Percentiles rank a stretch among this genome's conserved stretches.
phyloP scores from a whole-genome alignment of 116 monocot species.

The Trichopus zeylanicus region DNA sequence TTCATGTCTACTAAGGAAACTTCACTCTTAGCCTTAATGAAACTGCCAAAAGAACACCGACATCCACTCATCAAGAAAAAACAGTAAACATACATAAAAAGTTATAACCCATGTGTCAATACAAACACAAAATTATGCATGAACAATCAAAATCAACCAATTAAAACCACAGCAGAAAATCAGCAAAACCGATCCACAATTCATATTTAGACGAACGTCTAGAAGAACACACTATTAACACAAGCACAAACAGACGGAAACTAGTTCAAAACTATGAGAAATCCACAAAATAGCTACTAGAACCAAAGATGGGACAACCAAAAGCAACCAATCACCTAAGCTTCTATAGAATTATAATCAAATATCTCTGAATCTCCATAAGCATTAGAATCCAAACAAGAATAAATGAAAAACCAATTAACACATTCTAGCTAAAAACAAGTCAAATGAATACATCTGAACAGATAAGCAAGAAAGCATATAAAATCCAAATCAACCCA shows the following conservation, averaged over 20 bases:
- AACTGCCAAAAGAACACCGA: conserved; percentile 31
- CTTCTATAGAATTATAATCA: neutral
- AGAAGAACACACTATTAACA: no score
- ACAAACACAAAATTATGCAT: neutral
- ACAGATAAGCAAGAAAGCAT: neutral
- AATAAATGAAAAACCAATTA: neutral
- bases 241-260: no score
- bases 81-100: neutral
- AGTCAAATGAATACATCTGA: neutral
- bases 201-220: no score
- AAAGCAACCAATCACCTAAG: neutral
- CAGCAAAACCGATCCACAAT: no score
- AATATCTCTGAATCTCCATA: neutral
- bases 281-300: no score
- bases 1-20: conserved; percentile 61
- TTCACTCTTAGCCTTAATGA: conserved; percentile 89
- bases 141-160: neutral
- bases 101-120: neutral
- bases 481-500: no score
- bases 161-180: neutral
- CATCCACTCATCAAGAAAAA: neutral
- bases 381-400: no score
- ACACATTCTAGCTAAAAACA: neutral
- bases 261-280: no score
- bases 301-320: no score